Conservation (phyloP, 371 early-diverging fungal species). For the Synchytrium microbalum region DNA sequence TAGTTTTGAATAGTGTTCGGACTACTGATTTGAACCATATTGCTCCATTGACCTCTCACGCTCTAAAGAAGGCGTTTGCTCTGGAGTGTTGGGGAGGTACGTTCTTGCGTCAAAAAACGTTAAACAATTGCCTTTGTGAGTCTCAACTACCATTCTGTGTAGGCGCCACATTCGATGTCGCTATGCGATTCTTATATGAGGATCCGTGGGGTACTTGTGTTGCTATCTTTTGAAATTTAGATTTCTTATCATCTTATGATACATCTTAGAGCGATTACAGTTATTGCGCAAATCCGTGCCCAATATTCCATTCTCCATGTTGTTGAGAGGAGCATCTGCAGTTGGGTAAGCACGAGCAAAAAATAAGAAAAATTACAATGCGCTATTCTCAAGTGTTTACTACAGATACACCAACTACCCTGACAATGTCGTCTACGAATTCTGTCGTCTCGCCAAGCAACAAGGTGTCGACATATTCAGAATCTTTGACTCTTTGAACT, state of each 20-base stretch:
- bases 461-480: conserved; percentile 93
- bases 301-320: conserved; percentile 96
- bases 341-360: conserved; percentile 52
- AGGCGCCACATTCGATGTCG: conserved; percentile 93
- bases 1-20: no score
- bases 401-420: conserved; percentile 85
- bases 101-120: no score
- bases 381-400: background rate
- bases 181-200: conserved; percentile 89
- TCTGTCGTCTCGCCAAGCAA: conserved; percentile 82
- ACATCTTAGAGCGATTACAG: conserved; percentile 87
- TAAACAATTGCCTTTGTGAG: conserved; percentile 1
- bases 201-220: conserved; percentile 4
- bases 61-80: conserved; percentile 75
- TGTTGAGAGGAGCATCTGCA: conserved; percentile 93
- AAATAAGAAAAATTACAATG: background rate
- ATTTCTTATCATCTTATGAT: conserved; percentile 20
- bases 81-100: conserved; percentile 71
- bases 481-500: conserved; percentile 93
- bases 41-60: conserved; percentile 81
- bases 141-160: background rate
- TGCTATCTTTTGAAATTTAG: background rate
- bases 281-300: conserved; percentile 80
- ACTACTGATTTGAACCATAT: conserved; percentile 77
- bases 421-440: conserved; percentile 88